These are phyloP conservation scores for Globisporangium barbulae DNA, from an alignment of 352 stramenopile species.

Conservation along the genomic window DNA sequence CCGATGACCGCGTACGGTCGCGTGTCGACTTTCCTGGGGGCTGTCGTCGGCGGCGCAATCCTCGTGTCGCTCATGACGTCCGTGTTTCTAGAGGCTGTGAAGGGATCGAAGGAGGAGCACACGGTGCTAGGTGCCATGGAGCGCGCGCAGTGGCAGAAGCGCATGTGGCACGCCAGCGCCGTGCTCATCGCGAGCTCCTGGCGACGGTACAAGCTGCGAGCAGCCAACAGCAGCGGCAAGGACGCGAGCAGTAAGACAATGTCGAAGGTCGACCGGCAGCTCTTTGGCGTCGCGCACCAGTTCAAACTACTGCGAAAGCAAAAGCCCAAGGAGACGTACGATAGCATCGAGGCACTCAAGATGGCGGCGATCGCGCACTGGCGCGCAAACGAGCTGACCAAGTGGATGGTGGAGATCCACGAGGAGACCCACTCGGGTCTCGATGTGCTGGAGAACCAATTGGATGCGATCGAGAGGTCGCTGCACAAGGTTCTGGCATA, in stretches of 20 bases:
- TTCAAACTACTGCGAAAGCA: constrained; percentile 31
- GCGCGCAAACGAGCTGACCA: constrained; percentile 1
- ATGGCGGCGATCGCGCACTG: constrained; percentile 4
- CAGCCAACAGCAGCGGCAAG: neutral
- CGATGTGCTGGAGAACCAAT: constrained; percentile 4
- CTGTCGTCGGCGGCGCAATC: constrained; percentile 45
- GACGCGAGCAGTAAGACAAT: neutral
- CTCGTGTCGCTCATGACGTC: constrained; percentile 64
- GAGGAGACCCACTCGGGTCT: constrained; percentile 6
- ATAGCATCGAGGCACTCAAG: constrained; percentile 15
- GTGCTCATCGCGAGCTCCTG: constrained; percentile 41
- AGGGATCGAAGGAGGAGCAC: constrained; percentile 55
- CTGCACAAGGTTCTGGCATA: constrained; percentile 8
- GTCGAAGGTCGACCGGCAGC: neutral
- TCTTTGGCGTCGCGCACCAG: constrained; percentile 23
- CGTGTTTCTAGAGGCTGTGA: constrained; percentile 57
- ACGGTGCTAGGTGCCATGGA: constrained; percentile 44
- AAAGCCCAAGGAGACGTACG: constrained; percentile 24
- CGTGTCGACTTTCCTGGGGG: constrained; percentile 41
- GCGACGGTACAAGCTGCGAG: constrained; percentile 15
- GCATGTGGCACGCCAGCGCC: constrained; percentile 24
- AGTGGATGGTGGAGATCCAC: constrained; percentile 2
- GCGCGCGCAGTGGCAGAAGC: constrained; percentile 34
- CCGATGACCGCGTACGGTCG: constrained; percentile 47
- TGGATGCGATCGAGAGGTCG: constrained; percentile 4